Base-by-base conservation (phyloP, 106 monocot genomes). In the Dioscorea zingiberensis region DNA sequence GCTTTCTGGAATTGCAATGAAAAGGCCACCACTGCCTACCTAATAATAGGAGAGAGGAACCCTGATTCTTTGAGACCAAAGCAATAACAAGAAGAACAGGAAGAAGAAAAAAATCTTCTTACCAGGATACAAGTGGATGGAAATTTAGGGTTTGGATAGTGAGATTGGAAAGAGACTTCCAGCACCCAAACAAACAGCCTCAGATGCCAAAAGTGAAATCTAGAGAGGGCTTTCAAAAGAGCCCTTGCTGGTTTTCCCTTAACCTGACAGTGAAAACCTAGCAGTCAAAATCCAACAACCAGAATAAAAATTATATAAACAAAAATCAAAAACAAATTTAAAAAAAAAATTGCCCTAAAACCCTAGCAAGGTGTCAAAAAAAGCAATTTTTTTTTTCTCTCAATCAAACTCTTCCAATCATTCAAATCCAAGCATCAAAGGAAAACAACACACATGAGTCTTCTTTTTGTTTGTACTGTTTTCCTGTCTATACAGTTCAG, bases 331-430 rank as follows among this genome's bases (percentile, higher is more conserved):
- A n/a, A n/a, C n/a, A n/a, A n/a, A n/a, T n/a, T n/a, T n/a, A 54
- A 54, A 19, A 18, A 18, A 6, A 15, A 26, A 27, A 59, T 60
- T 60, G 60, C 7, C 13, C 25, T 28, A 60, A 1, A 27, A 5
- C 59, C 4, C 16, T 59, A n/a, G 25, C 16, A 26, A 26, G 21
- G 21, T 28, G 3, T 60, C 1, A 27, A 60, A 28, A 60, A 27
- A 60, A 29, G 16, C 57, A 60, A 25, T 15, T 18, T 60, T 60
- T 60, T 18, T 27, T 27, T 60, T 12, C 27, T 25, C 11, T 16
- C 16, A 60, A 24, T 17, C 25, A 60, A 16, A 14, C 25, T 28
- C 60, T 60, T 60, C 25, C 64, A 64, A 64, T 64, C 25, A 64
- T 64, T 64, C 25, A 48, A 21, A 64, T 22, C 14, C 64, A 18